These are phyloP conservation scores for Taphrina sp. DNA, from an alignment of 1,139 yeast genomes.

Conservation along the genomic window DNA sequence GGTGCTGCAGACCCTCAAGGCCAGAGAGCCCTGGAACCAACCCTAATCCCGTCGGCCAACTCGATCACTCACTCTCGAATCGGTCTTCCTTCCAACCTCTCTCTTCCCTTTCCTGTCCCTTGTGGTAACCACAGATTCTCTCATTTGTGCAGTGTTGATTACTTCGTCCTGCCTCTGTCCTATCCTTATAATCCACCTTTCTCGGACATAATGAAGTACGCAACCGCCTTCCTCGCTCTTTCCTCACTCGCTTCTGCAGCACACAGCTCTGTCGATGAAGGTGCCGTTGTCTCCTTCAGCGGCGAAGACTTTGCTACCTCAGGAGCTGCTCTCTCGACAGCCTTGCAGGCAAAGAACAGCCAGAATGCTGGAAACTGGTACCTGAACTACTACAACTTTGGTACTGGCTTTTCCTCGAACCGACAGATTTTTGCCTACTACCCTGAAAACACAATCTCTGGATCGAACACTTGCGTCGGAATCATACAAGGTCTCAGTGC, in stretches of 20 bases:
- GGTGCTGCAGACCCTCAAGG: no score
- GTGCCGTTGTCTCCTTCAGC: slow-evolving; percentile 28
- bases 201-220: slow-evolving; percentile 11
- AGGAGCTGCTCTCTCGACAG: slow-evolving; percentile 23
- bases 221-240: slow-evolving; percentile 22
- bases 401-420: slow-evolving; percentile 11
- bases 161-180: no score
- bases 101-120: no score
- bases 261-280: slow-evolving; percentile 15
- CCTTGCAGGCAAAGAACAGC: slow-evolving; percentile 24
- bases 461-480: slow-evolving; percentile 25
- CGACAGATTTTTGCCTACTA: slow-evolving; percentile 32
- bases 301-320: slow-evolving; percentile 24
- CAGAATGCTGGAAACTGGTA: slow-evolving; percentile 19
- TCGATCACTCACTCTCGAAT: no score
- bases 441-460: slow-evolving; percentile 16
- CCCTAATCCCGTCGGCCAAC: no score
- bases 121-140: no score
- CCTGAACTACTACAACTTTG: slow-evolving; percentile 32
- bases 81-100: no score
- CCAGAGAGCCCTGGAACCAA: no score
- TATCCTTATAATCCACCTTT: no score
- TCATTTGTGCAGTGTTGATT: no score
- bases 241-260: slow-evolving; percentile 22
- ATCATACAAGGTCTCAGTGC: slow-evolving; percentile 23